Conservation (phyloP, 2,329 filamentous ascomycete species). For the Clarireedia monteithiana region DNA sequence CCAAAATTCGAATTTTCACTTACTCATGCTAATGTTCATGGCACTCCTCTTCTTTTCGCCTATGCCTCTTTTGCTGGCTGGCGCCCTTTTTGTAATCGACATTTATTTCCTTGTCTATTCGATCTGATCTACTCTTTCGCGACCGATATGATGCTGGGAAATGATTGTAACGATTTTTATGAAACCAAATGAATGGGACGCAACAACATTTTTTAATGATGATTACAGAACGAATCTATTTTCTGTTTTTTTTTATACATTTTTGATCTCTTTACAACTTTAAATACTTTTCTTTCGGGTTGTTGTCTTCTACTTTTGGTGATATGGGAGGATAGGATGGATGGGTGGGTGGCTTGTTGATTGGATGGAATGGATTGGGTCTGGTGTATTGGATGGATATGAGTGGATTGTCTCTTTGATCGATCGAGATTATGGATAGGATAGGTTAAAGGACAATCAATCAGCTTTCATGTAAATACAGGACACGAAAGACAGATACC, state of each 20-base stretch:
- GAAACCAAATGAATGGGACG: background rate
- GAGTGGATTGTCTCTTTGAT: no score
- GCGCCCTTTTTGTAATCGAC: background rate
- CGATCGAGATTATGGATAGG: no score
- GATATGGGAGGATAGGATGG: background rate
- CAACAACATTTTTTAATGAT: background rate
- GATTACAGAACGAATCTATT: background rate
- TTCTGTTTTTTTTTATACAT: background rate
- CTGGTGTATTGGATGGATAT: no score
- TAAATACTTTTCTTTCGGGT: background rate
- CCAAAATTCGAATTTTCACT: background rate
- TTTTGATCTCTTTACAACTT: background rate
- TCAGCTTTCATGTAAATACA: background rate
- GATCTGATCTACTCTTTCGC: background rate
- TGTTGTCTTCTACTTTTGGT: background rate
- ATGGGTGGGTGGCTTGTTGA: background rate
- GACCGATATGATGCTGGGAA: background rate
- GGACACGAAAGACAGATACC: background rate
- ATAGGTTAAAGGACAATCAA: background rate
- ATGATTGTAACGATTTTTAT: conserved; percentile 6
- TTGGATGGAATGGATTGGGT: no score
- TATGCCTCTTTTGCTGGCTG: background rate
- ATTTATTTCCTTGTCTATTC: background rate
- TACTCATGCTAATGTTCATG: background rate
- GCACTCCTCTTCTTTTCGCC: background rate